Conservation (phyloP, 768 basidiomycete species). For the Saitozyma sp. region DNA sequence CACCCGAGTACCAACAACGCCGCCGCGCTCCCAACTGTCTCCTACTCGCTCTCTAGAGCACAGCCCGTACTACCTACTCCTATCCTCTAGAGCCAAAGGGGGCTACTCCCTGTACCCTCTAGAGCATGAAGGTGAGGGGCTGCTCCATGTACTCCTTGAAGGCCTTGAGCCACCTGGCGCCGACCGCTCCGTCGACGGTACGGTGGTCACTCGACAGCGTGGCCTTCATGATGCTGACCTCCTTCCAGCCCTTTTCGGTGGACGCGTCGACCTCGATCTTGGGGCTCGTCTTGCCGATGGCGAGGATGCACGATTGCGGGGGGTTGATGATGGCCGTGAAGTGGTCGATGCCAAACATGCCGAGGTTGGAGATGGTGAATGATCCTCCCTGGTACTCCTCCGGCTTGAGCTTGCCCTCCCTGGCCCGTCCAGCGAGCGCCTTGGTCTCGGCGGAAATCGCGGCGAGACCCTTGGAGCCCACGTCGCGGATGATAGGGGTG, state of each 20-base stretch:
- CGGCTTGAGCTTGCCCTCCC: slow-evolving; percentile 92
- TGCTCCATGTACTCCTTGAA: slow-evolving; percentile 98
- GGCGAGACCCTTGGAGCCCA: slow-evolving; percentile 85
- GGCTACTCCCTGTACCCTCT: slow-evolving; percentile 1
- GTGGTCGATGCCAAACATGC: slow-evolving; percentile 86
- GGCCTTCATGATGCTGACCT: slow-evolving; percentile 86
- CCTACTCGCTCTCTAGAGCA: too few species aligned
- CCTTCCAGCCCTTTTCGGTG: slow-evolving; percentile 93
- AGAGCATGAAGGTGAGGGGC: slow-evolving; percentile 94
- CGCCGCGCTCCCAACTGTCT: too few species aligned
- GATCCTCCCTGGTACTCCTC: slow-evolving; percentile 98
- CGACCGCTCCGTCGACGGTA: slow-evolving; percentile 93
- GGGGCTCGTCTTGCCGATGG: slow-evolving; percentile 83
- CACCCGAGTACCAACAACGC: too few species aligned
- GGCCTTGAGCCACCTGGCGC: slow-evolving; percentile 84
- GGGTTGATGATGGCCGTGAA: slow-evolving; percentile 99
- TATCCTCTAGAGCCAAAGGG: too few species aligned
- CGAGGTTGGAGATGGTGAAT: slow-evolving; percentile 98
- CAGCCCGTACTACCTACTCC: too few species aligned
- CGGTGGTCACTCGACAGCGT: slow-evolving; percentile 94
- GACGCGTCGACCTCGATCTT: slow-evolving; percentile 82
- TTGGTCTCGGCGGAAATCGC: slow-evolving; percentile 91
- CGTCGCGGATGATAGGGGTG: slow-evolving; percentile 95
- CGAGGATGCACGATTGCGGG: slow-evolving; percentile 96
- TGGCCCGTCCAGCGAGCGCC: slow-evolving; percentile 87